phyloP scores from a whole-genome alignment of 2,329 filamentous ascomycete species.

The Fusarium sp. region DNA sequence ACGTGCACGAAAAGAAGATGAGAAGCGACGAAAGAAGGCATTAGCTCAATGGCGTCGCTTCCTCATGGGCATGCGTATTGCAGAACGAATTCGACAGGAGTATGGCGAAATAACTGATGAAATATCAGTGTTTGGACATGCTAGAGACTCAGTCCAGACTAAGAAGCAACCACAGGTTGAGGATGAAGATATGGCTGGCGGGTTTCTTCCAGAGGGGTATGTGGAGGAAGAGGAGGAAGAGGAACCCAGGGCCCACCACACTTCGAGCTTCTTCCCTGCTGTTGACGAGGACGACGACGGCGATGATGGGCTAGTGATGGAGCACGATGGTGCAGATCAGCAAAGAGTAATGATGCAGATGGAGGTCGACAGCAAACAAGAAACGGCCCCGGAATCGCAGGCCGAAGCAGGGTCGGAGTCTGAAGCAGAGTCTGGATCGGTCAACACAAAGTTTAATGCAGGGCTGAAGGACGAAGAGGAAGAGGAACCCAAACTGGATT shows the following conservation, averaged over 20 bases:
- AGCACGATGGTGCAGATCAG: constrained; percentile 32
- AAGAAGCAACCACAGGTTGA: constrained; percentile 40
- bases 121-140: constrained; percentile 65
- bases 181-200: constrained; percentile 66
- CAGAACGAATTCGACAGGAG: constrained; percentile 78
- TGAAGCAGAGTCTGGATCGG: not conserved
- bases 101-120: constrained; percentile 71
- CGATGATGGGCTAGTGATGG: constrained; percentile 48
- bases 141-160: constrained; percentile 33
- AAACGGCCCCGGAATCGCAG: not conserved
- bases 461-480: not conserved
- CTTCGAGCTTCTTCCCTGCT: constrained; percentile 60
- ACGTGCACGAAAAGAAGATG: constrained; percentile 79
- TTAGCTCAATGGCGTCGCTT: constrained; percentile 87
- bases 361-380: constrained; percentile 1
- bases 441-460: not conserved
- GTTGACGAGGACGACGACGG: constrained; percentile 54
- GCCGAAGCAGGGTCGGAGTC: not conserved
- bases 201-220: constrained; percentile 67
- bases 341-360: not conserved
- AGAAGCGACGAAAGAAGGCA: constrained; percentile 79
- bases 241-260: constrained; percentile 42
- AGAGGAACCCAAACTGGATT: not conserved
- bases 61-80: constrained; percentile 83
- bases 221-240: constrained; percentile 57